These are phyloP conservation scores for Emergomyces orientalis DNA, from an alignment of 2,329 filamentous ascomycete genomes.

Conservation along the genomic window DNA sequence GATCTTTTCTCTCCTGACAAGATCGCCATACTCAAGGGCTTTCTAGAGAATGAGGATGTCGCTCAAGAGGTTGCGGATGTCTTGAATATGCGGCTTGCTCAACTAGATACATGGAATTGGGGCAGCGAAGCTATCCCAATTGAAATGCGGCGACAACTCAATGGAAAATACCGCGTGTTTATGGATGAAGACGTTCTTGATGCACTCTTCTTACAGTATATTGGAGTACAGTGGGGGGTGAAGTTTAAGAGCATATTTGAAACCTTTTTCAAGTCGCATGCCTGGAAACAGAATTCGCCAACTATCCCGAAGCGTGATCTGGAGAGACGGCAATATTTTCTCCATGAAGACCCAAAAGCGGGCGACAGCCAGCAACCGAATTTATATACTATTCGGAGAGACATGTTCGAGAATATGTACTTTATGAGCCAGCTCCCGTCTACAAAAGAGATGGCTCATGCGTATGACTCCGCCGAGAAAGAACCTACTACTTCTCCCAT, in stretches of 20 bases:
- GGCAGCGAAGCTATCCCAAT: slow-evolving; percentile 37
- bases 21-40: slow-evolving; percentile 41
- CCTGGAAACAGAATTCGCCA: slow-evolving; percentile 34
- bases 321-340: slow-evolving; percentile 40
- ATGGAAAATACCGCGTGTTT: slow-evolving; percentile 50
- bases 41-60: slow-evolving; percentile 42
- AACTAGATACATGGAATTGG: slow-evolving; percentile 47
- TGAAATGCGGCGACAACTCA: slow-evolving; percentile 45
- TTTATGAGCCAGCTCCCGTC: slow-evolving; percentile 50
- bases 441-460: slow-evolving; percentile 29
- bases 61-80: slow-evolving; percentile 48
- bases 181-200: slow-evolving; percentile 52
- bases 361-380: slow-evolving; percentile 8
- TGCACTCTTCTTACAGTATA: slow-evolving; percentile 46
- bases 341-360: slow-evolving; percentile 18
- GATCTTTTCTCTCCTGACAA: slow-evolving; percentile 48
- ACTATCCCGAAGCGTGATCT: slow-evolving; percentile 30
- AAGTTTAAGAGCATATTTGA: slow-evolving; percentile 38
- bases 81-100: slow-evolving; percentile 46
- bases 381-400: slow-evolving; percentile 28
- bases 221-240: slow-evolving; percentile 45
- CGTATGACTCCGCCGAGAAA: slow-evolving; percentile 32
- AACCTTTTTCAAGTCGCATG: slow-evolving; percentile 28
- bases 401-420: slow-evolving; percentile 38
- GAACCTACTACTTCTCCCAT: slow-evolving; percentile 36